These are phyloP conservation scores for Cenchrus purpureus DNA, from an alignment of 176 grass and related monocot species.

Conservation along the genomic window DNA sequence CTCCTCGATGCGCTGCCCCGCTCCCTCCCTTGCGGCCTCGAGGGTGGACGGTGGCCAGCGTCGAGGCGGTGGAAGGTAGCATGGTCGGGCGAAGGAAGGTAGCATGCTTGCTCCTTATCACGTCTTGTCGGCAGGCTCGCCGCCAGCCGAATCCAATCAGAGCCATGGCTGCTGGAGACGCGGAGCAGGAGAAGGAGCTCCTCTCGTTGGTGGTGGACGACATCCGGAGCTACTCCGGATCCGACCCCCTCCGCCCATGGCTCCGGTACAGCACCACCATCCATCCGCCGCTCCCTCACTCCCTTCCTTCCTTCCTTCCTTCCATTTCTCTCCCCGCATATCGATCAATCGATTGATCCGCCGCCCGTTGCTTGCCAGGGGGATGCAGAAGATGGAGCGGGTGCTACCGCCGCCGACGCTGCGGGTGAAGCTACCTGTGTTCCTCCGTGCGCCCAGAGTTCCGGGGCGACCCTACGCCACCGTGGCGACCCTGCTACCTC, in stretches of 20 bases:
- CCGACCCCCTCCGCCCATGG: no score
- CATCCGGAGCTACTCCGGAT: slow-evolving; percentile 30
- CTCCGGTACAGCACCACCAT: no score
- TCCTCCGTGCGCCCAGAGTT: slow-evolving; percentile 92
- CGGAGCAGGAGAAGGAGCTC: background rate
- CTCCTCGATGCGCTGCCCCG: no score
- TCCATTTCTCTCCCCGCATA: no score
- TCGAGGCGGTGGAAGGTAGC: no score
- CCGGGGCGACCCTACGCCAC: slow-evolving; percentile 57
- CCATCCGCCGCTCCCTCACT: background rate
- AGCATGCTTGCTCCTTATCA: no score
- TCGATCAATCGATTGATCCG: background rate
- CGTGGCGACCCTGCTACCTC: slow-evolving; percentile 69
- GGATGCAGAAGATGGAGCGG: slow-evolving; percentile 63
- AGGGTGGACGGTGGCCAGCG: no score
- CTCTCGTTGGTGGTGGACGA: no score
- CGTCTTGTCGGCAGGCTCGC: no score
- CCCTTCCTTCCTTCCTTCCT: no score
- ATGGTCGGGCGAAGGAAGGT: no score
- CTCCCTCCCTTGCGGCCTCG: no score
- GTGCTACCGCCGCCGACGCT: slow-evolving; percentile 53
- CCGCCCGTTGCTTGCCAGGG: slow-evolving; percentile 36
- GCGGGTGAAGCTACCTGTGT: slow-evolving; percentile 79
- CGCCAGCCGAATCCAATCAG: background rate
- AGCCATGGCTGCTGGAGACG: slow-evolving; percentile 42